Base-by-base conservation (phyloP, 805 yeast species). In the Saccharomycopsis sp. region DNA sequence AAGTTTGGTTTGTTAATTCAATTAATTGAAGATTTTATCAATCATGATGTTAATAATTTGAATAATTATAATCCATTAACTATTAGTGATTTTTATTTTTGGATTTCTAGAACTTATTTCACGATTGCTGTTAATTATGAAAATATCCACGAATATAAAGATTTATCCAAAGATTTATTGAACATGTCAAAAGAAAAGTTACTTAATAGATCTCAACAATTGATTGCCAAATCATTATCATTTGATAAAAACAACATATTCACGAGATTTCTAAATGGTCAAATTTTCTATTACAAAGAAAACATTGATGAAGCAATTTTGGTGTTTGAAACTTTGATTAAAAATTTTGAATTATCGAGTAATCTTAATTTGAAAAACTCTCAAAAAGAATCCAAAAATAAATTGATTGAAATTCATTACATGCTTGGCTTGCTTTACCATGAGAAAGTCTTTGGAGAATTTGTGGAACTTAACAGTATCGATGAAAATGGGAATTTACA, bases 51-150 rank as follows among this genome's bases (percentile, higher is more conserved):
- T 4, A 32, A 37, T 5, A n/a, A 36, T n/a, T 8, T 67, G 10
- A 50, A 55, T 21, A 51, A 67, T 0, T 60, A 58, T 18, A 60
- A 75, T 0, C 43, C 66, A 3, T 58, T 60, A 19, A 56, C 77
- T 2, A 52, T 64, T 18, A 70, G 82, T 25, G 88, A 81, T 47
- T 76, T 85, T 2, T 59, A 70, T 36, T 83, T 83, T 51, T 92
- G 96, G 97, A 66, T 78, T 41, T 98, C 86, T 3, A 72, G 97
- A 57, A 78, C 82, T 14, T 66, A 73, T 37, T 88, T 79, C 50
- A 40, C 42, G 3, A 32, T 41, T 30, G 45, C 42, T 12, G 37
- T 14, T 9, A 21, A 40, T 14, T 21, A 27, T 10, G 29, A 28
- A 18, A 15, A 21, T 27, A 26, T 18, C 17, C 19, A 10, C 10